Evolutionary conservation across 179 eudicot species (phyloP).

Genomic region (Carnegiea gigantea): DNA sequence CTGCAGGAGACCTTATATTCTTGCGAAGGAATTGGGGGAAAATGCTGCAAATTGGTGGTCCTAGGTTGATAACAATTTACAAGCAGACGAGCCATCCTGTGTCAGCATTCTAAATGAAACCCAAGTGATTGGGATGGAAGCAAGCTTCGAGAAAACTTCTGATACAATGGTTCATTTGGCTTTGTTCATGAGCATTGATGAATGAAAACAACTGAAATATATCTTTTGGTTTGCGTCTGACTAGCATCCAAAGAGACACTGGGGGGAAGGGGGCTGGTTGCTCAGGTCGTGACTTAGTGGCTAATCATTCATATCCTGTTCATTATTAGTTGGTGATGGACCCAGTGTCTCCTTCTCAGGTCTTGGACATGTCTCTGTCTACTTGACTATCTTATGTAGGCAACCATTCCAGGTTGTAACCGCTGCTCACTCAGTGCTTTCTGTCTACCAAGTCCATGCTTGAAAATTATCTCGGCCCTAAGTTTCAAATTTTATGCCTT

Average conservation of each 20-base stretch:
- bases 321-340: background rate
- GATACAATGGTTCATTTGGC: background rate
- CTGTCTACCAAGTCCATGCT: background rate
- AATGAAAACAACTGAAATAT: background rate
- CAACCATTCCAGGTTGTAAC: background rate
- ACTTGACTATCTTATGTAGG: conserved; percentile 9
- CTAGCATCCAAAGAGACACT: background rate
- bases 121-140: background rate
- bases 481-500: background rate
- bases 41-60: background rate
- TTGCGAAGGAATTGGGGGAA: background rate
- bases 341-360: conserved; percentile 3
- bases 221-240: background rate
- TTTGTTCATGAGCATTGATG: background rate
- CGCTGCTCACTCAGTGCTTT: background rate
- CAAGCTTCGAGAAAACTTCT: background rate
- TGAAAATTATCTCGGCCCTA: background rate
- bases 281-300: background rate
- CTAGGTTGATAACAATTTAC: background rate
- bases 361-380: background rate
- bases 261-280: background rate
- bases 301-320: background rate
- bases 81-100: background rate
- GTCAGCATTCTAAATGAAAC: background rate
- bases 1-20: background rate